Conservation (phyloP, 495 filamentous ascomycete species). For the Apodospora peruviana region DNA sequence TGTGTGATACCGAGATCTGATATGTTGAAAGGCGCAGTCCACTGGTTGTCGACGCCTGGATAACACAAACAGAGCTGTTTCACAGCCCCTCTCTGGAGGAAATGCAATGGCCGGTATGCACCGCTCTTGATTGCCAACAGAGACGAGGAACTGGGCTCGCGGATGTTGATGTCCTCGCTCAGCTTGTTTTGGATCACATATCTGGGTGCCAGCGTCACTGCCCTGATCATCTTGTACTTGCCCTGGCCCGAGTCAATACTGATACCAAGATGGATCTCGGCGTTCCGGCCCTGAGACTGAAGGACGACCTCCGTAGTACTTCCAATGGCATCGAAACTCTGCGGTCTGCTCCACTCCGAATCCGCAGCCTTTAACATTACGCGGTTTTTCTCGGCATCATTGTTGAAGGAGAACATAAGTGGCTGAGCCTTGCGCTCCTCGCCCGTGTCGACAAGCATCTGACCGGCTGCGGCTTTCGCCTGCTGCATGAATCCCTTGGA, state of each 20-base stretch:
- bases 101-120: conserved; percentile 77
- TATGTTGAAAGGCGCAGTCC: conserved; percentile 97
- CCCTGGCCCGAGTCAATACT: conserved; percentile 86
- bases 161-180: conserved; percentile 77
- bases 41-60: conserved; percentile 92
- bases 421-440: conserved; percentile 64
- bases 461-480: conserved; percentile 74
- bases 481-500: conserved; percentile 82
- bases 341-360: conserved; percentile 91
- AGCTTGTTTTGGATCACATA: conserved; percentile 94
- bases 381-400: conserved; percentile 82
- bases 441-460: conserved; percentile 40
- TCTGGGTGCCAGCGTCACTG: conserved; percentile 86
- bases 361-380: conserved; percentile 80
- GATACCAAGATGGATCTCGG: conserved; percentile 85
- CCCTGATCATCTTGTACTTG: conserved; percentile 95
- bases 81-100: conserved; percentile 66
- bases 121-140: conserved; percentile 69
- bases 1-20: conserved; percentile 87
- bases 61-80: conserved; percentile 93
- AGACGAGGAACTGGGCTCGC: conserved; percentile 82
- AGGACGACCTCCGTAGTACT: conserved; percentile 82
- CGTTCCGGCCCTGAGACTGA: conserved; percentile 60
- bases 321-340: conserved; percentile 97
- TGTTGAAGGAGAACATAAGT: conserved; percentile 91